Evolutionary conservation across 108 stramenopile species (phyloP), one percentile per base, ranked within the genome.

Genomic region (Parietichytrium sp.): DNA sequence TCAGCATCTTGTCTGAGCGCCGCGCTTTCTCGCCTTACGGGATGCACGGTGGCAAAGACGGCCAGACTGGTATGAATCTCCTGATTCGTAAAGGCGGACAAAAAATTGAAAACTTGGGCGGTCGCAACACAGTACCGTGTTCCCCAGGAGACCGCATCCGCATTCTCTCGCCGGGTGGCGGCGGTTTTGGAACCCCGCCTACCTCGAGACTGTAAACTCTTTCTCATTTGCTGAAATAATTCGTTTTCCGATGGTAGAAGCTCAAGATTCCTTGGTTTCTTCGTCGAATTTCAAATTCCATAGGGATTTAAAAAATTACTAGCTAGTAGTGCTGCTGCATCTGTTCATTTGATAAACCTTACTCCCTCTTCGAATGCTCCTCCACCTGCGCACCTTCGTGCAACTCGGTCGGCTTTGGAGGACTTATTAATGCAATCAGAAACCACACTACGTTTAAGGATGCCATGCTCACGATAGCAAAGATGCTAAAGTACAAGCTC

Each of bases 1-100:
- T 97, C 90, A 95, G 94, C 80, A 95, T 99, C 6, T 82, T 99
- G 15, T 94, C 94, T 16, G 98, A 99, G 86, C 88, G 98, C 48
- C 89, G 98, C 26, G 85, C 93, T 12, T 84, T 97, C 72, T 89
- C 83, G 29, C 98, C 98, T 0, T 99, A 95, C 83, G 98, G 98
- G 31, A 77, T 99, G 83, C 86, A 83, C 50, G 98, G 97, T 42
- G 98, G 98, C 18, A 91, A 88, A 29, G 89, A 91, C 23, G 98
- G 92, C 20, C 87, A 83, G 48, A 84, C 88, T 26, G 98, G 98
- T 16, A 84, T 89, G 29, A 99, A 99, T 81, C 82, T 97, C 26
- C 85, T 99, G 15, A 55, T 93, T 50, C 13, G 16, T 16, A 15
- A 25, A 6, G 53, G 52, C 8, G 25, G 10, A 6, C 38, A 72